Percentiles rank a stretch among this genome's conserved stretches.
Conservation (phyloP, 1,284 basidiomycete genomes). For the Butyriboletus appendiculatus region DNA sequence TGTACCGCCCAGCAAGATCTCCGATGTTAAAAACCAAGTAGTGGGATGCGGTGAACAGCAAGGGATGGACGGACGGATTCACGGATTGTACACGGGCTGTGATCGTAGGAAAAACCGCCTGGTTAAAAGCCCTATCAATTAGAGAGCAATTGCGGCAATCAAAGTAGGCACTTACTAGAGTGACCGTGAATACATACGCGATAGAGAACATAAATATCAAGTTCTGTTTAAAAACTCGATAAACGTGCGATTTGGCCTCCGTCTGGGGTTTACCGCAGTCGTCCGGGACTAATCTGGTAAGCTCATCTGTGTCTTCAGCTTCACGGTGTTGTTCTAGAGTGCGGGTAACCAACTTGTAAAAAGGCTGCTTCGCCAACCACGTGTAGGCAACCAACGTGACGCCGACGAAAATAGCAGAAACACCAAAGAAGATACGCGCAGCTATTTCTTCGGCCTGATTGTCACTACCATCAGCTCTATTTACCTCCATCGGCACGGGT, state of each 20-base stretch:
- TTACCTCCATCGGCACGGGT: background rate
- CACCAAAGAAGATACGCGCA: slow-evolving; percentile 66
- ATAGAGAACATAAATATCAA: slow-evolving; percentile 68
- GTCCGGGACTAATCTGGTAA: slow-evolving; percentile 37
- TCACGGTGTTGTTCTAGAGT: slow-evolving; percentile 39
- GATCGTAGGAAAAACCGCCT: slow-evolving; percentile 86
- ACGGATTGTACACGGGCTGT: slow-evolving; percentile 73
- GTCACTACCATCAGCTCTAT: slow-evolving; percentile 18
- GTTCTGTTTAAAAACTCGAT: slow-evolving; percentile 63
- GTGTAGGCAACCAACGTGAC: slow-evolving; percentile 48
- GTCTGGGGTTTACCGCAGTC: slow-evolving; percentile 24
- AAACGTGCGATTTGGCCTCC: slow-evolving; percentile 41
- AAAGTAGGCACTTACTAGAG: slow-evolving; percentile 57
- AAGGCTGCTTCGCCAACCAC: slow-evolving; percentile 57
- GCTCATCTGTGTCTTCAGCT: slow-evolving; percentile 30
- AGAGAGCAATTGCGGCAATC: background rate
- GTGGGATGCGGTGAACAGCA: slow-evolving; percentile 69
- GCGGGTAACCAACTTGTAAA: slow-evolving; percentile 52
- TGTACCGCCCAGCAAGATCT: slow-evolving; percentile 74
- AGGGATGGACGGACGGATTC: slow-evolving; percentile 53
- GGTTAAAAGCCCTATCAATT: background rate
- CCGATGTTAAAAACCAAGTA: slow-evolving; percentile 74
- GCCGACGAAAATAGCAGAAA: slow-evolving; percentile 65
- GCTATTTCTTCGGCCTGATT: slow-evolving; percentile 57
- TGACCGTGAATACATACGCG: slow-evolving; percentile 74